Conservation (phyloP, 148 eudicot species). For the Camellia granthamiana region DNA sequence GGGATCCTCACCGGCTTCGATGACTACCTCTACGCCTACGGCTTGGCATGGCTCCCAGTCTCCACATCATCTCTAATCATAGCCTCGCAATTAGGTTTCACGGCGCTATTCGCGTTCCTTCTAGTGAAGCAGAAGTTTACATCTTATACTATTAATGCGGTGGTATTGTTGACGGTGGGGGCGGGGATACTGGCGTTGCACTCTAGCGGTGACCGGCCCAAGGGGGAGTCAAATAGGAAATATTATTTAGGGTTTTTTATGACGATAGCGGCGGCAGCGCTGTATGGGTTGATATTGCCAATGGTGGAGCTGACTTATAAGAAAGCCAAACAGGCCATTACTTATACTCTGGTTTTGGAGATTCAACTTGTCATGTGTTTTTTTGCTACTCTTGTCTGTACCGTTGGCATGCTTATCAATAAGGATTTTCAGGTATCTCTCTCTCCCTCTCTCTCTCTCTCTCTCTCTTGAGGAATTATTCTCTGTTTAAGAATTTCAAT, state of each 20-base stretch:
- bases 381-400: neutral
- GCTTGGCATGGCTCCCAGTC: slow-evolving; percentile 53
- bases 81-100: slow-evolving; percentile 63
- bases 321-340: slow-evolving; percentile 35
- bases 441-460: too few species aligned
- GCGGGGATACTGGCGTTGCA: slow-evolving; percentile 54
- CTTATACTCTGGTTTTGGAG: slow-evolving; percentile 57
- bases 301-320: slow-evolving; percentile 48
- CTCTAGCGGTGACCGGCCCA: slow-evolving; percentile 42
- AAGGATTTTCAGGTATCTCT: too few species aligned
- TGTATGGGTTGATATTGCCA: slow-evolving; percentile 52
- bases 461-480: too few species aligned
- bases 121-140: slow-evolving; percentile 61
- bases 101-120: slow-evolving; percentile 56
- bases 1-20: slow-evolving; percentile 57
- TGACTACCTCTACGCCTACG: slow-evolving; percentile 55
- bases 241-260: slow-evolving; percentile 47
- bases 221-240: slow-evolving; percentile 25
- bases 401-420: too few species aligned
- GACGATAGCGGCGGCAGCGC: slow-evolving; percentile 46
- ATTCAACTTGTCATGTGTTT: slow-evolving; percentile 48
- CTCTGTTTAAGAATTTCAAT: too few species aligned
- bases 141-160: slow-evolving; percentile 48
- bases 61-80: slow-evolving; percentile 60
- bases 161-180: slow-evolving; percentile 52